These are phyloP conservation scores for Penicillium corylophilum DNA, from an alignment of 2,329 filamentous ascomycete species.

Conservation along the genomic window DNA sequence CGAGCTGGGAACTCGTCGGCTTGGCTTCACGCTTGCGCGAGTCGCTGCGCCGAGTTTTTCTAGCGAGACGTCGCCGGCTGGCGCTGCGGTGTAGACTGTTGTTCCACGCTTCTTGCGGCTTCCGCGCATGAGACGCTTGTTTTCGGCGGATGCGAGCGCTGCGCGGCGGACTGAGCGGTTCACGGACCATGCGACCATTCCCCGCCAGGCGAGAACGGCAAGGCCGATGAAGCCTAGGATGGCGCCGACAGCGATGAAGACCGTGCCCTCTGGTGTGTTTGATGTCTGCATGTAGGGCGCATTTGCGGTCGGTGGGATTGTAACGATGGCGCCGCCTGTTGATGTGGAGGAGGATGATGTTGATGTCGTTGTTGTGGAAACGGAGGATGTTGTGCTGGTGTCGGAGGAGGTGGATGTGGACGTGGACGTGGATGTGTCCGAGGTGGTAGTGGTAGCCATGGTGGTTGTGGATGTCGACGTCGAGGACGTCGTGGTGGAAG, in stretches of 20 bases:
- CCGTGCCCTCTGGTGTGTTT: conserved; percentile 80
- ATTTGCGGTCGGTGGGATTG: conserved; percentile 76
- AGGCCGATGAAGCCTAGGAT: conserved; percentile 79
- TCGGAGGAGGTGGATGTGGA: conserved; percentile 24
- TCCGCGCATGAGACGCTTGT: conserved; percentile 63
- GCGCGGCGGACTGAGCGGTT: conserved; percentile 88
- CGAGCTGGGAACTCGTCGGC: conserved; percentile 47
- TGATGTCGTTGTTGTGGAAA: conserved; percentile 26
- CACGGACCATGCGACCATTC: conserved; percentile 82
- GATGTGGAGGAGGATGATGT: conserved; percentile 56
- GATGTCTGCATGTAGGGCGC: conserved; percentile 93
- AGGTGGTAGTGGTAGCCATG: too few relatives aligned
- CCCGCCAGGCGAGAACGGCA: conserved; percentile 84
- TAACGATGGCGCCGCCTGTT: conserved; percentile 62
- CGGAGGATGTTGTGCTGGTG: conserved; percentile 23
- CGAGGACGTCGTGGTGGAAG: conserved; percentile 10
- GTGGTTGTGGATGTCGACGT: conserved; percentile 14
- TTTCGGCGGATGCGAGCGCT: conserved; percentile 70
- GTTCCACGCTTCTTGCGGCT: conserved; percentile 41
- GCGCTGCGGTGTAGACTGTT: conserved; percentile 18
- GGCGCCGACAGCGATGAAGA: conserved; percentile 93
- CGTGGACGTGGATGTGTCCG: conserved; percentile 25
- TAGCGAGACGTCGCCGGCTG: conserved; percentile 51
- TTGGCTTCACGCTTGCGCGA: conserved; percentile 40
- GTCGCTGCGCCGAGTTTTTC: conserved; percentile 47